Evolutionary conservation across 2,329 filamentous ascomycete genomes (phyloP).

Genomic region (Sarocladiaceae sp.): DNA sequence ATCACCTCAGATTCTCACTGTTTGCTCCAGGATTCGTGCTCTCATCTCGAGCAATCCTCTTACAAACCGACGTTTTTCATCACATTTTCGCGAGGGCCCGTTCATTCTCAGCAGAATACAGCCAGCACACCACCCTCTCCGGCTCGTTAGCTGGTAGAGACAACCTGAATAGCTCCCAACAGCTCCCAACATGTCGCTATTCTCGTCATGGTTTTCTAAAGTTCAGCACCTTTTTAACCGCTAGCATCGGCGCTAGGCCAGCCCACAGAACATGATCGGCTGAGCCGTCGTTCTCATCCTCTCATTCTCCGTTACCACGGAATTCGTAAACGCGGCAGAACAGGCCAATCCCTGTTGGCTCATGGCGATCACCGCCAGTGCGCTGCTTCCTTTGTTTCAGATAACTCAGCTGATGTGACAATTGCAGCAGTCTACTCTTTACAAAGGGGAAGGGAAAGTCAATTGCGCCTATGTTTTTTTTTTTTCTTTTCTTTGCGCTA

Average conservation of each 20-base stretch:
- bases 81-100: too few relatives aligned
- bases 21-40: too few relatives aligned
- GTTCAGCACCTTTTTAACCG: not conserved
- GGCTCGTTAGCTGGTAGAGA: not conserved
- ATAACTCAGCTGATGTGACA: too few relatives aligned
- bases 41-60: too few relatives aligned
- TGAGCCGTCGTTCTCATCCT: not conserved
- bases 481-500: not conserved
- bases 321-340: too few relatives aligned
- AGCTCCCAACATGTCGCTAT: not conserved
- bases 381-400: too few relatives aligned
- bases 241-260: conserved; percentile 3
- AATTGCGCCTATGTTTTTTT: not conserved
- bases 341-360: not conserved
- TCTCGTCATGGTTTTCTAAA: not conserved
- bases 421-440: too few relatives aligned
- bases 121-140: too few relatives aligned
- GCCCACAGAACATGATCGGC: conserved; percentile 2
- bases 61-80: too few relatives aligned
- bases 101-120: too few relatives aligned
- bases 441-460: too few relatives aligned
- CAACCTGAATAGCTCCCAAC: not conserved
- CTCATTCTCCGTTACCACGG: not conserved
- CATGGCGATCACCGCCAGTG: not conserved
- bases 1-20: too few relatives aligned